These are phyloP conservation scores for Rhizomucor miehei DNA, from an alignment of 371 early-diverging fungal species.

Conservation along the genomic window DNA sequence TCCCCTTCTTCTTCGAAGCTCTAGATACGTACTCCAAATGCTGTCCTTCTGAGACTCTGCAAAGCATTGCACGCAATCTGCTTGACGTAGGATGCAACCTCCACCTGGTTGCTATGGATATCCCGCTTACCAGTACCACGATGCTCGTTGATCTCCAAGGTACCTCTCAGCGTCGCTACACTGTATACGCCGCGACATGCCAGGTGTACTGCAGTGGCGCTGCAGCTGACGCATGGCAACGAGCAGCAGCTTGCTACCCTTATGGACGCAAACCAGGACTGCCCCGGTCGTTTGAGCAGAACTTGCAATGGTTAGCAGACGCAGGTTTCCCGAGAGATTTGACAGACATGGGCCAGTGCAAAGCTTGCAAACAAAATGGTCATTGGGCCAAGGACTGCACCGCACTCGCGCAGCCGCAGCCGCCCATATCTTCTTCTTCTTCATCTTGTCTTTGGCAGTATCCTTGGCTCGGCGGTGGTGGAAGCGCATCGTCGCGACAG, in stretches of 20 bases:
- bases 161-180: conserved; percentile 4
- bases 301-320: conserved; percentile 11
- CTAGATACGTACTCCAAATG: conserved; percentile 15
- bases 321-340: conserved; percentile 14
- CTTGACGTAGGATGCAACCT: conserved; percentile 2
- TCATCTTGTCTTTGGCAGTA: background rate
- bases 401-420: background rate
- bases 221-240: conserved; percentile 1
- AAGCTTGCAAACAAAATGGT: conserved; percentile 11
- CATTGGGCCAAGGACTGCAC: conserved; percentile 18
- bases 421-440: background rate
- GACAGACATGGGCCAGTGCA: conserved; percentile 8
- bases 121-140: conserved; percentile 5
- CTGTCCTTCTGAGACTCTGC: conserved; percentile 11
- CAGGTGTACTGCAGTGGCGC: background rate
- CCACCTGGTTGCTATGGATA: conserved; percentile 14
- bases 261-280: conserved; percentile 3
- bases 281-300: conserved; percentile 10
- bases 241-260: background rate
- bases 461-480: background rate
- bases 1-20: conserved; percentile 8
- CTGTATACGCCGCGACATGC: background rate
- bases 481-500: too few relatives aligned
- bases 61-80: conserved; percentile 6
- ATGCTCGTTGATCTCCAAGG: conserved; percentile 16